Conservation (phyloP, 257 asterid genomes). For the Fraxinus americana region DNA sequence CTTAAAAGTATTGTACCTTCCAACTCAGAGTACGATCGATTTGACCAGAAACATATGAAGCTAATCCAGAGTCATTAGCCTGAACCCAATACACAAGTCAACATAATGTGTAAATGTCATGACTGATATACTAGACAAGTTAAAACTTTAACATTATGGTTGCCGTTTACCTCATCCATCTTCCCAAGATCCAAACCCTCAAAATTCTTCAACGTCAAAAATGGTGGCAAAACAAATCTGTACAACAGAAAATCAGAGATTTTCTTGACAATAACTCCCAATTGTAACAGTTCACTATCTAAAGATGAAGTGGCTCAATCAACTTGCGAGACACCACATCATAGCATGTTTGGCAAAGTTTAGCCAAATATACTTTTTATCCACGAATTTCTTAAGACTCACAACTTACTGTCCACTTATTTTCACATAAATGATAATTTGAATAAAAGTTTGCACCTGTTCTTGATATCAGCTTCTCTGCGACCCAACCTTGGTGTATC, state of each 20-base stretch:
- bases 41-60: conserved; percentile 87
- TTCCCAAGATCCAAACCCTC: conserved; percentile 84
- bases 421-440: too few species aligned
- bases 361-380: too few species aligned
- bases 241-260: conserved; percentile 13
- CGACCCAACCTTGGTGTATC: conserved; percentile 94
- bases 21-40: conserved; percentile 88
- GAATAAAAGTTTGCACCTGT: conserved; percentile 42
- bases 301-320: conserved; percentile 25
- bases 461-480: conserved; percentile 33
- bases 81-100: conserved; percentile 32
- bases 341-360: too few species aligned
- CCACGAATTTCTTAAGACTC: too few species aligned
- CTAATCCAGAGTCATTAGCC: conserved; percentile 80
- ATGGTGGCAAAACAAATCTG: conserved; percentile 39
- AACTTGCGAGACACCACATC: conserved; percentile 25
- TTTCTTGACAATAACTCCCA: neutral
- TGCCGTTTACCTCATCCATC: conserved; percentile 67
- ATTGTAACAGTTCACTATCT: neutral
- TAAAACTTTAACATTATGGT: conserved; percentile 1
- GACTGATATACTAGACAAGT: neutral
- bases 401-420: too few species aligned
- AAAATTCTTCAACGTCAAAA: conserved; percentile 73
- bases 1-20: conserved; percentile 51
- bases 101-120: conserved; percentile 6